These are phyloP conservation scores for Dendrothele bispora DNA, from an alignment of 768 basidiomycete species.

Conservation along the genomic window DNA sequence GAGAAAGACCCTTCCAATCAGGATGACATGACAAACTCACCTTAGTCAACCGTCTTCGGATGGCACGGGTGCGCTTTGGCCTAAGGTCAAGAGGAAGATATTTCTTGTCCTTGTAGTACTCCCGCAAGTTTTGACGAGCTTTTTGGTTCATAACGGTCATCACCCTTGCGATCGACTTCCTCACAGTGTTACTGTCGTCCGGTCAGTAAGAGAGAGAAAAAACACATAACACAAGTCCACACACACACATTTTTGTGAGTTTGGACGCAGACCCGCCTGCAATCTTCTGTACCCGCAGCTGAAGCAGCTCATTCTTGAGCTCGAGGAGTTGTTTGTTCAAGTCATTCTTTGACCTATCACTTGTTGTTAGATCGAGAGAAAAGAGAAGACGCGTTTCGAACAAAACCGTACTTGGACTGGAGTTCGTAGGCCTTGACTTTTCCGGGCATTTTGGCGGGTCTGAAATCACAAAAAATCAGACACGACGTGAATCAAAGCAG, in stretches of 20 bases:
- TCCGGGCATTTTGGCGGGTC: conserved; percentile 66
- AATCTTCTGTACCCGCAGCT: conserved; percentile 96
- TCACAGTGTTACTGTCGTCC: conserved; percentile 78
- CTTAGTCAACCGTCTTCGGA: conserved; percentile 92
- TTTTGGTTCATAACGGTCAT: conserved; percentile 99
- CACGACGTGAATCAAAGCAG: background rate
- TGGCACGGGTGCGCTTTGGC: conserved; percentile 96
- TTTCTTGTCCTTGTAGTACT: conserved; percentile 98
- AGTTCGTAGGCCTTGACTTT: conserved; percentile 97
- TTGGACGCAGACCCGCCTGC: conserved; percentile 94
- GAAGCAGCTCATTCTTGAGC: conserved; percentile 92
- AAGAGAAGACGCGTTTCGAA: background rate
- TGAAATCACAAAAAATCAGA: conserved; percentile 7
- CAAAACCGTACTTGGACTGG: conserved; percentile 78
- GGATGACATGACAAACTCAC: conserved; percentile 39
- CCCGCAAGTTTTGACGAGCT: conserved; percentile 92
- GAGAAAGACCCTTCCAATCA: background rate
- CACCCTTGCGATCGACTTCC: conserved; percentile 98
- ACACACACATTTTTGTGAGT: conserved; percentile 92
- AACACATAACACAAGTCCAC: background rate
- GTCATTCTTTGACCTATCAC: conserved; percentile 89
- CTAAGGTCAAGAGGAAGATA: conserved; percentile 97
- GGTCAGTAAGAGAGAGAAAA: background rate
- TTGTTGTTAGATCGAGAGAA: conserved; percentile 11
- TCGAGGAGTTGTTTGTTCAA: conserved; percentile 91